Conservation (phyloP, 116 monocot genomes). For the Posidonia oceanica region DNA sequence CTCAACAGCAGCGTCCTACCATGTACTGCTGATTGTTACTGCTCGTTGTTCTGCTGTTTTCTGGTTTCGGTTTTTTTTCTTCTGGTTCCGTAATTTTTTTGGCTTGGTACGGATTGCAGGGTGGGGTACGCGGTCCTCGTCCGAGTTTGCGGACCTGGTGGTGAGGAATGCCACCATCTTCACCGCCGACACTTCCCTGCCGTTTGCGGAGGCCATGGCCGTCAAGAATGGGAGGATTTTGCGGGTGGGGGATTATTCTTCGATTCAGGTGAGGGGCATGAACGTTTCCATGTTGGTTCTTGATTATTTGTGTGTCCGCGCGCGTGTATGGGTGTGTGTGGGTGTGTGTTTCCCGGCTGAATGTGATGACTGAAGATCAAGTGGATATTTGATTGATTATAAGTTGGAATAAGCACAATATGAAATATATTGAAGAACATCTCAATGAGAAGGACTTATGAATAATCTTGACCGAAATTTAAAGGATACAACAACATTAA, state of each 20-base stretch:
- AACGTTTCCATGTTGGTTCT: neutral
- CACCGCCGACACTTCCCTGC: slow-evolving; percentile 63
- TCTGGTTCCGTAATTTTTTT: neutral
- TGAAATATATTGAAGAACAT: too few species aligned
- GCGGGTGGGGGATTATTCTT: slow-evolving; percentile 40
- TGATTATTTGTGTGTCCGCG: neutral
- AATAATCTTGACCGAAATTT: too few species aligned
- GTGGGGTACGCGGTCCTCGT: slow-evolving; percentile 5
- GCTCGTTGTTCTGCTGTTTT: neutral
- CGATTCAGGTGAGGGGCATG: slow-evolving; percentile 28
- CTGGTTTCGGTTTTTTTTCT: neutral
- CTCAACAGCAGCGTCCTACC: neutral
- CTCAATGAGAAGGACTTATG: too few species aligned
- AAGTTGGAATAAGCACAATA: too few species aligned
- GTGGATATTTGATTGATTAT: too few species aligned
- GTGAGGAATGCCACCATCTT: slow-evolving; percentile 82
- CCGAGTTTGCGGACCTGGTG: slow-evolving; percentile 49
- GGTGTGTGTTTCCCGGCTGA: too few species aligned
- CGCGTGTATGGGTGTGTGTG: too few species aligned
- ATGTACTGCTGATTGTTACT: slow-evolving; percentile 6
- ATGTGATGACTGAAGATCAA: too few species aligned
- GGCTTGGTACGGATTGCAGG: slow-evolving; percentile 7
- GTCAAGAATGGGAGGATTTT: slow-evolving; percentile 52
- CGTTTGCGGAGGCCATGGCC: slow-evolving; percentile 83
- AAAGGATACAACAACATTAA: too few species aligned